Conservation (phyloP, 768 basidiomycete genomes). For the Macrolepiota dolichaula region DNA sequence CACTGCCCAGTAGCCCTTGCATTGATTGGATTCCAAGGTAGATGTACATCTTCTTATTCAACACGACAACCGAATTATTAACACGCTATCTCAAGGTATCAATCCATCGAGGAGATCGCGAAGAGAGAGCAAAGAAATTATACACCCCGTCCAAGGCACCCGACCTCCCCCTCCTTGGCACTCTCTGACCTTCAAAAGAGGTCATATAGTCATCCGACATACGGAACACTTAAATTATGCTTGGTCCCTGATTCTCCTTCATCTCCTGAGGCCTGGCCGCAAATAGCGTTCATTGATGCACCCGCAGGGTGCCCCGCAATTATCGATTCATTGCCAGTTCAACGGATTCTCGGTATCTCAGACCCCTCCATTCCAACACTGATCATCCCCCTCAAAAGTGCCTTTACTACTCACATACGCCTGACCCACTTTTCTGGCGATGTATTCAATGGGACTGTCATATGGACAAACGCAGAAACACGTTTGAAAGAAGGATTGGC, state of each 20-base stretch:
- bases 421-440: slow-evolving; percentile 34
- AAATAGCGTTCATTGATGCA: not conserved
- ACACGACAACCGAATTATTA: not conserved
- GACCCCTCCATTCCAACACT: slow-evolving; percentile 27
- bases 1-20: slow-evolving; percentile 1
- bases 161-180: not conserved
- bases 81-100: not conserved
- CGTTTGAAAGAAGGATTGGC: slow-evolving; percentile 23
- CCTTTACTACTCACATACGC: slow-evolving; percentile 32
- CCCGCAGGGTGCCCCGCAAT: not conserved
- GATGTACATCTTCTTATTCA: too few species aligned
- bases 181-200: not conserved
- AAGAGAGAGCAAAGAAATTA: not conserved
- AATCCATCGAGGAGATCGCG: not conserved
- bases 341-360: slow-evolving; percentile 25
- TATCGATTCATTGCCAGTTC: slow-evolving; percentile 1
- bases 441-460: slow-evolving; percentile 34
- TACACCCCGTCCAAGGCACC: not conserved
- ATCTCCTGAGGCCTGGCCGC: too few species aligned
- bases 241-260: not conserved
- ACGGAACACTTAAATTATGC: not conserved
- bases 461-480: slow-evolving; percentile 34
- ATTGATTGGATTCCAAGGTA: slow-evolving; percentile 32
- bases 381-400: slow-evolving; percentile 30
- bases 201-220: not conserved